These are phyloP conservation scores for Pisolithus albus DNA, from an alignment of 768 basidiomycete species.

Conservation along the genomic window DNA sequence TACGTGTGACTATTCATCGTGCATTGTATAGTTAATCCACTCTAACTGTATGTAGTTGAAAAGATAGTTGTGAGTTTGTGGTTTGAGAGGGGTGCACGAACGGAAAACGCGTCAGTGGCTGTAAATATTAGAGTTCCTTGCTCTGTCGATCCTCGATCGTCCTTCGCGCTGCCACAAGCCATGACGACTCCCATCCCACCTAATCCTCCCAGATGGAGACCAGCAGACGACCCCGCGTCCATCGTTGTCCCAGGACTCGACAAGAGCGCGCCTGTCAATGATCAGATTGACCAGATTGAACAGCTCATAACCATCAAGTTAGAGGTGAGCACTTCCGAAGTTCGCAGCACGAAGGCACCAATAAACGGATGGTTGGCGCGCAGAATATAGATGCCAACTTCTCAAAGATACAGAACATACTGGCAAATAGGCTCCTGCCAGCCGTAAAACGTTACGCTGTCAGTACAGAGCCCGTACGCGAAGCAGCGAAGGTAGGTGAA, in stretches of 20 bases:
- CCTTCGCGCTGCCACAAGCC: background rate
- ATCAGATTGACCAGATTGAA: constrained; percentile 93
- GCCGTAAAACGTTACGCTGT: constrained; percentile 87
- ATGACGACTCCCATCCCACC: constrained; percentile 43
- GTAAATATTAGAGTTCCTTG: no score
- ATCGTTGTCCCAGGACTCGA: constrained; percentile 72
- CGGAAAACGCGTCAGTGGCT: no score
- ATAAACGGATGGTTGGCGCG: constrained; percentile 13
- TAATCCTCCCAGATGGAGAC: constrained; percentile 64
- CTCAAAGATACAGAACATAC: constrained; percentile 77
- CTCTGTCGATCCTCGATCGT: no score
- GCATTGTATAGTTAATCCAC: no score
- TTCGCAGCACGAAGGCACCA: constrained; percentile 1
- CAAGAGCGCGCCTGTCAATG: constrained; percentile 56
- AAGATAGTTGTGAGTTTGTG: no score
- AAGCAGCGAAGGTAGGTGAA: constrained; percentile 75
- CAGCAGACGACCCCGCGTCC: constrained; percentile 52
- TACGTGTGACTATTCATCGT: background rate
- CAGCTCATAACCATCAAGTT: constrained; percentile 90
- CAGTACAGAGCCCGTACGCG: constrained; percentile 79
- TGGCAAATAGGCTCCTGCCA: constrained; percentile 76
- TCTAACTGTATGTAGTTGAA: no score
- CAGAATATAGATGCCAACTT: constrained; percentile 93
- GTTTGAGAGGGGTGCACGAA: no score
- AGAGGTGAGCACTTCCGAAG: constrained; percentile 46